Evolutionary conservation across 192 early-diverging fungal genomes (phyloP), one percentile per base, ranked within the genome.

Genomic region (Chytriomyces sp.): DNA sequence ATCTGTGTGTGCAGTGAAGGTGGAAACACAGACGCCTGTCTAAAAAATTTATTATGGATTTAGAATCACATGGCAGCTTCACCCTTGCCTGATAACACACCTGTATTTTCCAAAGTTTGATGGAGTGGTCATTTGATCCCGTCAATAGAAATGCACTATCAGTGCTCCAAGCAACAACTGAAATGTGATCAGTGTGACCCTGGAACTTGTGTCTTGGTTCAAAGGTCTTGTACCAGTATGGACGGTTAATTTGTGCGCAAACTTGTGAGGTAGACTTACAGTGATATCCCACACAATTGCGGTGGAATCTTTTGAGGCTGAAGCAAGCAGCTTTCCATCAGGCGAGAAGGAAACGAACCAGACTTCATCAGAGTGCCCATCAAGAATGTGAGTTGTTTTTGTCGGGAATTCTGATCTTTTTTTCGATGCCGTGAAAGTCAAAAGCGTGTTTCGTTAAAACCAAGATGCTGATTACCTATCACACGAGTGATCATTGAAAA

Each of bases 311-410:
- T 89, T 91, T 44, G 97, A 97, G 16, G 92, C 93, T 2, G 98
- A 98, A 16, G 95, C 98, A 35, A 99, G 84, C 76, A 91, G 92
- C 69, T 81, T 84, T 59, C 96, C 97, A 77, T 94, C 86, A 49
- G 94, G 92, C 7, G 96, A 98, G 79, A 97, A 99, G 5, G 91
- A 87, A 65, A 98, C 84, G 76, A 93, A 94, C 98, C 97, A 99
- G 7, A 99, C 96, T 84, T 99, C 96, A 81, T 98, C 94, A 0
- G 80, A 79, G 84, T 99, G 97, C 13, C 90, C 91, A 61, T 85
- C 90, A 45, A 92, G 81, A 13, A 94, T 82, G 50, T 89, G 83
- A 5, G 87, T 90, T 0, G 91, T 91, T 82, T 16, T 83, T 80
- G 28, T 50, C 57, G 75, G 84, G 63, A 83, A 85, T 53, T 47